Percentiles rank a stretch among this genome's conserved stretches.
Conservation (phyloP, 73 alveolate genomes). For the Paramecium sexaurelia region DNA sequence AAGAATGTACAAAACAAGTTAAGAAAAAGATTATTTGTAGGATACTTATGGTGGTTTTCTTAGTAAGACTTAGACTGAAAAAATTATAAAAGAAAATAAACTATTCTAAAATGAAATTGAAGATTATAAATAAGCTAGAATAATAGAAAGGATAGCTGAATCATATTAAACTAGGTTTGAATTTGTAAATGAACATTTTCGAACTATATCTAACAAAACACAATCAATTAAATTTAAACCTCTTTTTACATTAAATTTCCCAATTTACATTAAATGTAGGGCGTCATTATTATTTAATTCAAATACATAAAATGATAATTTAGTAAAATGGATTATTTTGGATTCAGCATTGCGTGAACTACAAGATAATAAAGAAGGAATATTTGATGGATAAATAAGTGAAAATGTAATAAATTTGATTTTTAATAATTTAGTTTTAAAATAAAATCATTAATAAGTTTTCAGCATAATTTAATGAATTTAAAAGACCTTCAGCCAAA, state of each 20-base stretch:
- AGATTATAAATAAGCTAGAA: constrained; percentile 3
- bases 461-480: neutral
- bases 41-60: constrained; percentile 13
- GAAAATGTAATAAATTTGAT: constrained; percentile 8
- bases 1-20: neutral
- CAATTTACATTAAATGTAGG: neutral
- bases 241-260: neutral
- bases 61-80: neutral
- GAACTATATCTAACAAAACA: neutral
- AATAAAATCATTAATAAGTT: constrained; percentile 35
- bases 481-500: constrained; percentile 29
- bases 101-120: constrained; percentile 45
- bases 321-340: constrained; percentile 57
- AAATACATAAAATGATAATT: constrained; percentile 34
- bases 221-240: constrained; percentile 1
- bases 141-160: constrained; percentile 29
- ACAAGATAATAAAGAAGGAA: constrained; percentile 17
- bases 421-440: neutral
- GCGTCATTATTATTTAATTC: neutral
- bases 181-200: constrained; percentile 41
- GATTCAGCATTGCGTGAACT: constrained; percentile 62
- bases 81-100: neutral
- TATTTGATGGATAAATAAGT: neutral
- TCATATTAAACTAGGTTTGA: constrained; percentile 25
- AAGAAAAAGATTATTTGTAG: neutral